Base-by-base conservation (phyloP, 2,329 filamentous ascomycete species). In the Calonectria pseudoreteaudii region DNA sequence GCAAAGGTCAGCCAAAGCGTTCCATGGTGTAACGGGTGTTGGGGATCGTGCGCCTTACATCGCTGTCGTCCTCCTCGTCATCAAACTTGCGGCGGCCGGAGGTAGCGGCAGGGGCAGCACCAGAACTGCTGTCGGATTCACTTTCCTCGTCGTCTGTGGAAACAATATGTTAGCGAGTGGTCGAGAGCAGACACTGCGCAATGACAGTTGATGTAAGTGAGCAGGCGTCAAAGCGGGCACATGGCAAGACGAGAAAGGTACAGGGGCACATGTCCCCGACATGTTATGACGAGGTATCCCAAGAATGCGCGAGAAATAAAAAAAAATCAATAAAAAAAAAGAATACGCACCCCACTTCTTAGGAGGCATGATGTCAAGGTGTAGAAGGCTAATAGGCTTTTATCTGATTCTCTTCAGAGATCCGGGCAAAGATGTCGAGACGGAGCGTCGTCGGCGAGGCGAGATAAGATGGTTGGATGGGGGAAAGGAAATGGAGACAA, bases 21-120 rank as follows among this genome's bases (percentile, higher is more conserved):
- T 10, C 31, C 16, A 38, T 34, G 7, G 26, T 38, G 36, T 41
- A 20, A 30, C 47, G 10, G 16, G 18, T 28, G 49, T 49, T 41
- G 28, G 53, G 11, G 28, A 26, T 26, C 60, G 49, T 78, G 44
- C 71, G 49, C 84, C 89, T 82, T 90, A 96, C 96, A 86, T 97
- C 95, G 80, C 88, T 89, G 78, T 94, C 93, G 41, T 96, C 93
- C 85, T 98, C 96, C 84, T 98, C 96, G 80, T 98, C 96, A 80
- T 97, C 95, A 82, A 98, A 98, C 87, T 97, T 86, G 75, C 83
- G 86, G 76, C 88, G 87, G 77, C 88, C 87, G 67, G 82, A 80
- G 71, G 83, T 86, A 53, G 83, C 81, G 71, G 83, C 83, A 49
- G 81, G 84, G 3, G 84, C 83, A 38, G 87, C 83, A 18, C 82